These are phyloP conservation scores for Lepiota brunneoincarnata DNA, from an alignment of 768 basidiomycete genomes.

Conservation along the genomic window DNA sequence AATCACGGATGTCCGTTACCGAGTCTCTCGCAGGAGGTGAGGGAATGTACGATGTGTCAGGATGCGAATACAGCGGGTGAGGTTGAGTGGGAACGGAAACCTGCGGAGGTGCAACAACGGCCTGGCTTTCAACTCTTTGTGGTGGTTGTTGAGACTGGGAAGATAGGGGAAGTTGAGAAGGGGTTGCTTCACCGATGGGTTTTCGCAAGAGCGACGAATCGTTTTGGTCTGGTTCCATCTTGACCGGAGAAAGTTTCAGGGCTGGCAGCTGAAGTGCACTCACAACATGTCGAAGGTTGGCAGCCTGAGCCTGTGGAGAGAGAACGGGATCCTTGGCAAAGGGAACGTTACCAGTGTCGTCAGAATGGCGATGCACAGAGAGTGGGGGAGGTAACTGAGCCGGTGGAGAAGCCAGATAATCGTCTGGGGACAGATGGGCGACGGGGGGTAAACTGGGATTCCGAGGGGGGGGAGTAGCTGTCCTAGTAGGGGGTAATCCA, in stretches of 20 bases:
- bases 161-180: background rate
- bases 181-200: background rate
- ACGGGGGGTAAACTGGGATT: conserved; percentile 6
- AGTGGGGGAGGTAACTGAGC: background rate
- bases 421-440: conserved; percentile 2
- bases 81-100: background rate
- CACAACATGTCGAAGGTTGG: conserved; percentile 7
- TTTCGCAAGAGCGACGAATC: background rate
- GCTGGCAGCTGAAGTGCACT: conserved; percentile 1
- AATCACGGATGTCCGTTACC: background rate
- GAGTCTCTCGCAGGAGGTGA: background rate
- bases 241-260: background rate
- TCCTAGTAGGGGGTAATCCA: background rate
- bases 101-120: background rate
- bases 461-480: background rate
- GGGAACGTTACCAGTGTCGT: conserved; percentile 8
- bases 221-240: conserved; percentile 3
- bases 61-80: background rate
- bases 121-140: background rate
- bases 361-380: conserved; percentile 1
- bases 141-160: background rate
- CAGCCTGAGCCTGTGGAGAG: conserved; percentile 9
- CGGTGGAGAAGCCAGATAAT: background rate
- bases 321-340: background rate
- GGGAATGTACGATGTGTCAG: background rate